Evolutionary conservation across 371 early-diverging fungal species (phyloP).

Genomic region (Chytridiales sp.): DNA sequence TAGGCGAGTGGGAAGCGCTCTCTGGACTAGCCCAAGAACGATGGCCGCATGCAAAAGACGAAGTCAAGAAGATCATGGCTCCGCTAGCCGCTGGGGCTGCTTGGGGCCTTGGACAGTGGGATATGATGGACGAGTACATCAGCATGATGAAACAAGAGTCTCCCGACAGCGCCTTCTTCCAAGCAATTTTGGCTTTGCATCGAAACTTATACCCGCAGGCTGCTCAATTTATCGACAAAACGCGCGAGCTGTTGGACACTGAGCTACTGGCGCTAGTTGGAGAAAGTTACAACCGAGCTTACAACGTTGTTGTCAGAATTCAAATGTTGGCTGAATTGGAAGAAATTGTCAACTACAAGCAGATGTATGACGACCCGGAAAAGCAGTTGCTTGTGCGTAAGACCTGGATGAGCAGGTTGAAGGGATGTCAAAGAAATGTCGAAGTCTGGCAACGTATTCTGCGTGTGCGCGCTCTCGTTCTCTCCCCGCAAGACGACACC

Average conservation of each 20-base stretch:
- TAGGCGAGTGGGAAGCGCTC: conserved; percentile 94
- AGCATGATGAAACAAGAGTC: conserved; percentile 74
- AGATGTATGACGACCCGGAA: conserved; percentile 76
- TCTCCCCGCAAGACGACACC: conserved; percentile 87
- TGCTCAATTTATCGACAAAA: conserved; percentile 71
- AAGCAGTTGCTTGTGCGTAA: conserved; percentile 74
- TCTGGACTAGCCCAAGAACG: conserved; percentile 76
- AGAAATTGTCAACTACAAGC: conserved; percentile 91
- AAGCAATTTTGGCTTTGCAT: conserved; percentile 85
- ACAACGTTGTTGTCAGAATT: conserved; percentile 83
- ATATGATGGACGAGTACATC: conserved; percentile 89
- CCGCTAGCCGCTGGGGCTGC: conserved; percentile 91
- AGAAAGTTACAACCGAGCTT: conserved; percentile 94
- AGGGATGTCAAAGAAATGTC: conserved; percentile 91
- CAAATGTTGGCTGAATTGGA: conserved; percentile 98
- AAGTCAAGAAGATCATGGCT: conserved; percentile 63
- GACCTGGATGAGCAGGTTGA: conserved; percentile 86
- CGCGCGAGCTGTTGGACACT: conserved; percentile 85
- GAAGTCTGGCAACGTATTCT: conserved; percentile 95
- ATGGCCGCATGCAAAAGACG: conserved; percentile 66
- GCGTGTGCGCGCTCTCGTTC: conserved; percentile 84
- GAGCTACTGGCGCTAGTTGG: conserved; percentile 87
- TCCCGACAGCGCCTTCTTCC: conserved; percentile 54
- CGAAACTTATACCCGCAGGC: conserved; percentile 79
- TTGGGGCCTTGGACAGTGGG: conserved; percentile 93